Base-by-base conservation (phyloP, 108 stramenopile genomes). In the Cyclotella distinguenda region DNA sequence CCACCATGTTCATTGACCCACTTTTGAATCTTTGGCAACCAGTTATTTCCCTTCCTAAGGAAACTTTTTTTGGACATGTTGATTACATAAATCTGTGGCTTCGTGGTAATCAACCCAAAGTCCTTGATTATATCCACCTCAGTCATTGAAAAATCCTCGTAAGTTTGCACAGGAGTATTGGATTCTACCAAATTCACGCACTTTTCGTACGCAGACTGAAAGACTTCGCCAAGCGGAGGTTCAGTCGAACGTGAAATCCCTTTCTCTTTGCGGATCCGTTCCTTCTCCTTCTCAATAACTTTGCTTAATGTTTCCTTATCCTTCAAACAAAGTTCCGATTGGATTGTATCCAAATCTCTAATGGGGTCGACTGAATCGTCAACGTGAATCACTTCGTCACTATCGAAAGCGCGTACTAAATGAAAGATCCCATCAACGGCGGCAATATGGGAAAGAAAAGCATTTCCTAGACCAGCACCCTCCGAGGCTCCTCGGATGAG, bases 321-420 rank as follows among this genome's bases (percentile, higher is more conserved):
- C 80, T 99, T 99, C 28, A 87, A 60, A 72, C 95, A 94, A 10
- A 99, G 83, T 82, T 99, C 99, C 28, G 86, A 79, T 61, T 95
- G 93, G 74, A 99, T 98, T 36, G 96, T 99, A 66, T 96, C 96
- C 59, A 99, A 82, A 77, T 99, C 99, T 38, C 99, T 90, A 63
- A 99, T 94, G 25, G 99, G 97, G 87, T 99, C 96, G 34, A 99
- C 97, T 39, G 82, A 84, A 69, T 97, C 99, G 71, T 99, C 99
- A 23, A 99, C 99, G 75, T 99, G 99, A 27, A 95, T 87, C 48
- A 99, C 94, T 63, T 98, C 97, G 59, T 97, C 95, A 70, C 77
- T 82, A 43, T 98, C 96, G 82, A 99, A 99, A 16, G 96, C 98
- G 35, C 97, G 85, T 19, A 98, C 82, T 68, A 99, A 79, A 72